Percentiles rank a stretch among this genome's conserved stretches.
Conservation (phyloP, 2,329 filamentous ascomycete species). For the Fusarium vanettenii region DNA sequence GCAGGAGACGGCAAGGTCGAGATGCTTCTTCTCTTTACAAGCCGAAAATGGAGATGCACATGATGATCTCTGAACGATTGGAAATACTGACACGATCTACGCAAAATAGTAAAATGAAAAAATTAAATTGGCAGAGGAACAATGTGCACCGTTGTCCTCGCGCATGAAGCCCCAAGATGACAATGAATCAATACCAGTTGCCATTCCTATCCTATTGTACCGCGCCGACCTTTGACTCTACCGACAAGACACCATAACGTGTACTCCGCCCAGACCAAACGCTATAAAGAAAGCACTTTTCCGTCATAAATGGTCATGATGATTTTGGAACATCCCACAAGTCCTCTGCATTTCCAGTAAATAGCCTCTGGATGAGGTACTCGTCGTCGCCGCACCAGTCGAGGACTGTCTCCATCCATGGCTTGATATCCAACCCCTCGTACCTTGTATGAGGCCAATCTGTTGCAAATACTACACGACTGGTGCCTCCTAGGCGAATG, state of each 20-base stretch:
- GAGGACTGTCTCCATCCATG: slow-evolving; percentile 60
- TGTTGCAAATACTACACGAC: slow-evolving; percentile 66
- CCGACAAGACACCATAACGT: neutral
- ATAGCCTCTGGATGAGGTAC: slow-evolving; percentile 60
- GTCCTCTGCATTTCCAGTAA: slow-evolving; percentile 66
- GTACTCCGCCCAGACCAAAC: neutral
- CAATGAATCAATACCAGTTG: neutral
- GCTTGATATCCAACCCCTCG: slow-evolving; percentile 64
- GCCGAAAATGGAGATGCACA: neutral
- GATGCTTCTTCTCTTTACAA: neutral
- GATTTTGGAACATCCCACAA: slow-evolving; percentile 51
- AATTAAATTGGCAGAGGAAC: neutral
- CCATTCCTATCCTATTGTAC: neutral
- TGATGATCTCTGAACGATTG: neutral
- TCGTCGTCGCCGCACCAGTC: slow-evolving; percentile 62
- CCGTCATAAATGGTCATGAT: neutral
- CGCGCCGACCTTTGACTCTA: neutral
- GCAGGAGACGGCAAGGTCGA: neutral
- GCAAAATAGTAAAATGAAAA: neutral
- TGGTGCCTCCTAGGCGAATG: slow-evolving; percentile 53
- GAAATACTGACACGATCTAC: neutral
- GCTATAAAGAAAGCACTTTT: neutral
- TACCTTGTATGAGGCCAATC: slow-evolving; percentile 75
- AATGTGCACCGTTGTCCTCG: neutral
- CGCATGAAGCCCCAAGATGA: neutral